These are phyloP conservation scores for Neurospora africana DNA, from an alignment of 495 filamentous ascomycete genomes.

Conservation along the genomic window DNA sequence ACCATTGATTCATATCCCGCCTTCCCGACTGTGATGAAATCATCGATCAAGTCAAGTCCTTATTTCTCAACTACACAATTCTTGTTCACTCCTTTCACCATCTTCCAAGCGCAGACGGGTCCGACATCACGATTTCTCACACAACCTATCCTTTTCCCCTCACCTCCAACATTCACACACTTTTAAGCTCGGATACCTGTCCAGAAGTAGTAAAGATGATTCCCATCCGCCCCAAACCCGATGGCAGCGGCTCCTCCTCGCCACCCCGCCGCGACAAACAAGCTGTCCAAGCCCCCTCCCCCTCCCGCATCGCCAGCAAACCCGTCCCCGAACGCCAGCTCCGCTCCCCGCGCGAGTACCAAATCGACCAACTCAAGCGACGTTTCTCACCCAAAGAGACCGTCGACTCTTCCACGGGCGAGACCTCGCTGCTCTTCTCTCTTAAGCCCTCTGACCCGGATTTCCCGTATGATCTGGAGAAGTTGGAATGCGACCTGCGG, in stretches of 20 bases:
- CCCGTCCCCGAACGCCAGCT: slow-evolving; percentile 56
- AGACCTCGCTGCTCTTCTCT: slow-evolving; percentile 48
- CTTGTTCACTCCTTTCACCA: background rate
- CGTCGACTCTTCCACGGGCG: slow-evolving; percentile 34
- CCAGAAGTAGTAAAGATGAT: slow-evolving; percentile 12
- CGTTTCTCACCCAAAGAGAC: slow-evolving; percentile 57
- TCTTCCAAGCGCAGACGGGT: background rate
- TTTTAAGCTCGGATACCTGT: no score
- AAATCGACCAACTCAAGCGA: slow-evolving; percentile 63
- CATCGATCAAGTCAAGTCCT: background rate
- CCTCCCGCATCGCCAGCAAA: slow-evolving; percentile 45
- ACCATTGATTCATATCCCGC: background rate
- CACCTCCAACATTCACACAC: background rate
- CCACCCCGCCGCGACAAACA: slow-evolving; percentile 18
- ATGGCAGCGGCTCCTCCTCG: background rate
- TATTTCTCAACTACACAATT: background rate
- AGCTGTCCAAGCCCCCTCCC: slow-evolving; percentile 28
- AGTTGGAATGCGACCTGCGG: slow-evolving; percentile 59
- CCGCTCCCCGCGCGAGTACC: slow-evolving; percentile 63
- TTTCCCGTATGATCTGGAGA: slow-evolving; percentile 68
- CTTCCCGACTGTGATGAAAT: background rate
- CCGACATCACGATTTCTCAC: background rate
- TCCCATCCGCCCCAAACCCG: slow-evolving; percentile 10
- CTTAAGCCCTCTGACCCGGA: slow-evolving; percentile 78
- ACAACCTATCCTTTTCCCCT: background rate